Evolutionary conservation across 495 filamentous ascomycete species (phyloP).

Genomic region (Aspergillus ostianus): DNA sequence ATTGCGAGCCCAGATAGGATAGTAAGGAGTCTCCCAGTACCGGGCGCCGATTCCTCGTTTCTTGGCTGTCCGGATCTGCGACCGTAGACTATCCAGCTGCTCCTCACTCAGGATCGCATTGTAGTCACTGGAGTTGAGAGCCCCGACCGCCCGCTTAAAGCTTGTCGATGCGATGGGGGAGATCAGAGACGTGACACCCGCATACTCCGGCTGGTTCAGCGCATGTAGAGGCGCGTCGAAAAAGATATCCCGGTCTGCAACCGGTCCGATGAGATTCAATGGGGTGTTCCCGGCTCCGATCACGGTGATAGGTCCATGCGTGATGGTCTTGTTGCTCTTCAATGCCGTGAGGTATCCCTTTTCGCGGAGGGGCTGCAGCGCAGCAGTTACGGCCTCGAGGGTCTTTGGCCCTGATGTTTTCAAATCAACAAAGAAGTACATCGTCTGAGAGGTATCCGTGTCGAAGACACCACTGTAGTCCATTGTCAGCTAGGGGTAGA

Average conservation of each 20-base stretch:
- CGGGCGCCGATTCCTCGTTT: constrained; percentile 61
- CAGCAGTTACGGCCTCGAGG: constrained; percentile 55
- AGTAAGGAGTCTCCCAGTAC: constrained; percentile 74
- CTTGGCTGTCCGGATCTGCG: constrained; percentile 61
- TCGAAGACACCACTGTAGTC: constrained; percentile 43
- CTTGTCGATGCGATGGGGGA: constrained; percentile 53
- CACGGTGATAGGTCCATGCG: constrained; percentile 63
- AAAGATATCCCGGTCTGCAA: constrained; percentile 56
- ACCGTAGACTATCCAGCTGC: constrained; percentile 58
- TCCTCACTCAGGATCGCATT: constrained; percentile 35
- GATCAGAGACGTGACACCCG: constrained; percentile 44
- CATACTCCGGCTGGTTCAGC: constrained; percentile 39
- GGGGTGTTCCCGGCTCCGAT: constrained; percentile 79
- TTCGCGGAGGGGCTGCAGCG: constrained; percentile 64
- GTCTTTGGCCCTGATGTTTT: constrained; percentile 57
- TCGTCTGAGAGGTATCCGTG: constrained; percentile 54
- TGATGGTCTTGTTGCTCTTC: constrained; percentile 47
- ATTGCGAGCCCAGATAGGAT: constrained; percentile 63
- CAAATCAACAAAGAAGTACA: constrained; percentile 71
- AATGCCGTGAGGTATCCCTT: constrained; percentile 59
- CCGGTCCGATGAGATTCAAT: constrained; percentile 57
- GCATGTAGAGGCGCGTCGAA: constrained; percentile 57
- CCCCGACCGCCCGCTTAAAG: constrained; percentile 42
- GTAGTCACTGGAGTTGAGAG: constrained; percentile 26
- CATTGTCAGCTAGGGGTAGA: background rate